phyloP scores from a whole-genome alignment of 2,329 filamentous ascomycete species.

The Biscogniauxia mediterranea region DNA sequence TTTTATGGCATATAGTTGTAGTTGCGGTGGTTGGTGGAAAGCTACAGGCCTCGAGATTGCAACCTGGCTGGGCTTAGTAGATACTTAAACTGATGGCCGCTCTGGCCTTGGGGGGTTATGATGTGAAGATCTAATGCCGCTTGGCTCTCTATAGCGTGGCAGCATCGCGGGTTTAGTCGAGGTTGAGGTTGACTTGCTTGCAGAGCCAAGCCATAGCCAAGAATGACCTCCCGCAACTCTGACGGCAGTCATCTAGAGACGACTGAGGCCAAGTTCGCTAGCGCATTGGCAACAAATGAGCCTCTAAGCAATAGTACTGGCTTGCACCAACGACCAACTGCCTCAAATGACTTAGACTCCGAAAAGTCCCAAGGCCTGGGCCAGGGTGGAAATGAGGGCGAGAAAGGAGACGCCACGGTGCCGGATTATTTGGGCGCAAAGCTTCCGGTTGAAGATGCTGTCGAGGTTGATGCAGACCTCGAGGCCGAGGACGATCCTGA shows the following conservation, averaged over 20 bases:
- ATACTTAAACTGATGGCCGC: neutral
- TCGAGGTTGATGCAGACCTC: constrained; percentile 28
- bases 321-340: neutral
- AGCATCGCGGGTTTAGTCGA: neutral
- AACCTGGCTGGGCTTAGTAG: neutral
- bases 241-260: neutral
- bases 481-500: constrained; percentile 47
- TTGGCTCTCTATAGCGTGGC: neutral
- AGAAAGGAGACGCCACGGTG: neutral
- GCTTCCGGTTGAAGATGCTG: constrained; percentile 19
- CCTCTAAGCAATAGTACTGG: neutral
- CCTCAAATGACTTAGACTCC: neutral
- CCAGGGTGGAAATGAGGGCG: neutral
- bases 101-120: neutral
- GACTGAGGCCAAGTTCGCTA: neutral
- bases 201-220: neutral
- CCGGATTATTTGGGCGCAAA: constrained; percentile 15
- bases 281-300: neutral
- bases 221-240: neutral
- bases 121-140: neutral
- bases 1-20: neutral
- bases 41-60: neutral
- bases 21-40: neutral
- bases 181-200: neutral
- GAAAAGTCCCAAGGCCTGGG: neutral